Conservation (phyloP, 345 rosid species). For the Brassica cretica region DNA sequence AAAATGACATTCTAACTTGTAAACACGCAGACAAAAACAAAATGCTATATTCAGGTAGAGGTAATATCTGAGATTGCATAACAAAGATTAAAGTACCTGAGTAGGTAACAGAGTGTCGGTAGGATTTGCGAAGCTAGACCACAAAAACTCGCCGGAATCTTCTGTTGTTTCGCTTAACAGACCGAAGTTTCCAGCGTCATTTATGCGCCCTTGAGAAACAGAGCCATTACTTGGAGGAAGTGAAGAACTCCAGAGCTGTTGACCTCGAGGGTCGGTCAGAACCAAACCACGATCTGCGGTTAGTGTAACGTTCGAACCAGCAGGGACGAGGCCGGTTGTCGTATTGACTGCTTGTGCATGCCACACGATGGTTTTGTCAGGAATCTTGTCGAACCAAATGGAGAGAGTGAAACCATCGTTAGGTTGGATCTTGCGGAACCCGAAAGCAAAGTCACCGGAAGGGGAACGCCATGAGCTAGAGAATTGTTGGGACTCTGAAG, state of each 20-base stretch:
- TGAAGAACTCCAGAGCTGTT: neutral
- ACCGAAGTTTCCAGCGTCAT: neutral
- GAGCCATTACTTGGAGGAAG: neutral
- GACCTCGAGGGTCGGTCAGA: neutral
- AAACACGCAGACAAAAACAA: neutral
- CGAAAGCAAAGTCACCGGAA: neutral
- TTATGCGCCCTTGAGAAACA: neutral
- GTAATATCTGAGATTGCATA: too few relatives aligned
- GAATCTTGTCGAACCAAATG: neutral
- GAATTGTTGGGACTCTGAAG: neutral
- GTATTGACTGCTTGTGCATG: neutral
- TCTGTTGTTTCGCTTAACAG: neutral
- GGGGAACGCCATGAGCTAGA: neutral
- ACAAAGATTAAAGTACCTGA: conserved; percentile 27
- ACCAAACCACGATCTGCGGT: neutral
- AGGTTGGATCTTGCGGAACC: neutral
- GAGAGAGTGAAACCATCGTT: neutral
- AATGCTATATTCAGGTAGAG: neutral
- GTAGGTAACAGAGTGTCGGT: conserved; percentile 58
- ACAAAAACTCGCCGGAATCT: conserved; percentile 16
- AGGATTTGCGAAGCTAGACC: conserved; percentile 56
- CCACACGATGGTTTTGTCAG: neutral
- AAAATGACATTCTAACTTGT: neutral
- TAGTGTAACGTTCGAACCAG: neutral
- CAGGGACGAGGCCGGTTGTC: neutral